These are phyloP conservation scores for Rhodotorula mucilaginosa DNA, from an alignment of 1,284 basidiomycete species.

Conservation along the genomic window DNA sequence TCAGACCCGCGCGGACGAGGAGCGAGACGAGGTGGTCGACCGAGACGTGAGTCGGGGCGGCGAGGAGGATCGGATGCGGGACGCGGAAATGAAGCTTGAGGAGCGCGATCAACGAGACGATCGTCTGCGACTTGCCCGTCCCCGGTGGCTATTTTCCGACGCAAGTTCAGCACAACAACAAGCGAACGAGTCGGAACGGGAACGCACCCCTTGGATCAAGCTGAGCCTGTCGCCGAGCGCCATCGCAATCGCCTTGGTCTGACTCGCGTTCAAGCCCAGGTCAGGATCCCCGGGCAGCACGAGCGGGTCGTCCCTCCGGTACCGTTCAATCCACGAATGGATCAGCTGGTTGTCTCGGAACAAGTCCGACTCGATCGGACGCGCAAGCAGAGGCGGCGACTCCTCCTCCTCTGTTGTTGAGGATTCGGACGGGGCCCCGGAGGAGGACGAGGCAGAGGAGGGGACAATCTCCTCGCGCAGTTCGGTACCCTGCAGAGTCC, in stretches of 20 bases:
- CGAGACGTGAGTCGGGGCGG: slow-evolving; percentile 89
- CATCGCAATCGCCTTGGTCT: slow-evolving; percentile 76
- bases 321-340: slow-evolving; percentile 50
- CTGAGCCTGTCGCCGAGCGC: slow-evolving; percentile 78
- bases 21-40: slow-evolving; percentile 89
- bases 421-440: neutral
- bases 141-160: slow-evolving; percentile 69
- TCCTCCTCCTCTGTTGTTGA: neutral
- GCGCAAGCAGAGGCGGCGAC: neutral
- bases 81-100: slow-evolving; percentile 84
- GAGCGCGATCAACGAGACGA: slow-evolving; percentile 76
- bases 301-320: slow-evolving; percentile 57
- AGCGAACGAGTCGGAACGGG: too few species aligned
- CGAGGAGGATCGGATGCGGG: slow-evolving; percentile 77
- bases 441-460: neutral
- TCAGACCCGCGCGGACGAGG: slow-evolving; percentile 61
- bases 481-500: slow-evolving; percentile 35
- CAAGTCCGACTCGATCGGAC: slow-evolving; percentile 20
- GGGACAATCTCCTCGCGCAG: slow-evolving; percentile 33
- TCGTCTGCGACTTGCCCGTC: slow-evolving; percentile 92
- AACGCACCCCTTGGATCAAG: slow-evolving; percentile 79
- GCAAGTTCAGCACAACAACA: neutral
- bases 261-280: slow-evolving; percentile 71
- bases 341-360: slow-evolving; percentile 43
- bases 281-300: slow-evolving; percentile 75